phyloP scores from a whole-genome alignment of 352 stramenopile species.

The Phytopythium helicoides region DNA sequence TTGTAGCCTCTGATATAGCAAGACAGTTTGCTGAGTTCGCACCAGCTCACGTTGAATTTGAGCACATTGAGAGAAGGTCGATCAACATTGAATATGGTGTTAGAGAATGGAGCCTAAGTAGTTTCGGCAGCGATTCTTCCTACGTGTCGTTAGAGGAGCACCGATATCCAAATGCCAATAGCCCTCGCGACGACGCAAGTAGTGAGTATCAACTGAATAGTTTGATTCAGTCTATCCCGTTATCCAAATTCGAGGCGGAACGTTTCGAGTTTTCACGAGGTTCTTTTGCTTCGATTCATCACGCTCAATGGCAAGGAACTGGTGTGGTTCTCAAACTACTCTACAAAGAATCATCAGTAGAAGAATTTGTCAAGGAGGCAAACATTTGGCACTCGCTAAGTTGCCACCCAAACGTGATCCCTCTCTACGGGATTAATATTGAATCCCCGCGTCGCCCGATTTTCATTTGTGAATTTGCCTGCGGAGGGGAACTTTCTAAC shows the following conservation, averaged over 20 bases:
- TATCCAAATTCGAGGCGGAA: too few relatives aligned
- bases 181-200: too few relatives aligned
- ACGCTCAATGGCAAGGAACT: constrained; percentile 15
- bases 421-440: constrained; percentile 8
- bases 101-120: too few relatives aligned
- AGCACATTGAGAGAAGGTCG: too few relatives aligned
- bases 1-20: background rate
- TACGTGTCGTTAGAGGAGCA: too few relatives aligned
- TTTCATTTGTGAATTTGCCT: constrained; percentile 13
- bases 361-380: constrained; percentile 13
- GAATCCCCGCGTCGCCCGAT: constrained; percentile 3
- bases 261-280: too few relatives aligned
- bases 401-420: constrained; percentile 9
- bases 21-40: background rate
- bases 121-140: too few relatives aligned
- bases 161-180: too few relatives aligned
- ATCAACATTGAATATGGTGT: background rate
- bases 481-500: constrained; percentile 7
- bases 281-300: too few relatives aligned
- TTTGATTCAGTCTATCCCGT: too few relatives aligned
- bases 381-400: constrained; percentile 9
- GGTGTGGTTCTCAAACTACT: constrained; percentile 23
- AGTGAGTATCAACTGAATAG: too few relatives aligned
- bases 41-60: background rate
- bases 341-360: too few relatives aligned